Base-by-base conservation (phyloP, 23 red algal species). In the Agarophyton chilense region DNA sequence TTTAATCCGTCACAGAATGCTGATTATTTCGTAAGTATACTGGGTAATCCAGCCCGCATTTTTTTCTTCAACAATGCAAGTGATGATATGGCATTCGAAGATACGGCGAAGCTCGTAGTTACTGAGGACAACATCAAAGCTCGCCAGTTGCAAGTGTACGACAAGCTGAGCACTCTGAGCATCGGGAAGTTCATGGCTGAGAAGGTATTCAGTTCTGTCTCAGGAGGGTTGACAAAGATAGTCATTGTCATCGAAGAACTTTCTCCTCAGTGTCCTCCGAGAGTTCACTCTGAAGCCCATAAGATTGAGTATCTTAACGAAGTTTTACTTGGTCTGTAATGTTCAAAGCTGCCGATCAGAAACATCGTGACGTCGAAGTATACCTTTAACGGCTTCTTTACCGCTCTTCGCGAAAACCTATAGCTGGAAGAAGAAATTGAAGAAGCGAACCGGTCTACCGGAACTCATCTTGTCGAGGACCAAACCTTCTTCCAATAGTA, bases 41-140 rank as follows among this genome's bases (percentile, higher is more conserved):
- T 82, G 19, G 16, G 31, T 21, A 58, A 58, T 71, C 62, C 81
- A 12, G 81, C 81, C 3, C 0, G 81, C 18, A 29, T 47, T 16
- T 86, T 71, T 58, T 86, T 70, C 77, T 84, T 81, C 41, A 46
- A 81, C 21, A 89, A 89, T 41, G 41, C 51, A 38, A 24, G 0
- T 17, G 6, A 40, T 40, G 52, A 68, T 68, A 86, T 86, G 62
- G 24, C 6, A 5, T 86, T 86, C 5, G 58, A 86, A 6, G 62
- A 68, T 11, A 70, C 71, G 65, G 81, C 61, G 65, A 38, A 68
- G 1, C 11, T 72, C 5, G 43, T 86, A 60, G 28, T 46, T 17
- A 18, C 2, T 24, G 65, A 86, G 60, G 4, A 86, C 50, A 46
- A 51, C 18, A 72, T 1, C 22, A 60, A 86, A 9, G 60, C 60